These are phyloP conservation scores for Aspergillus sclerotialis DNA, from an alignment of 2,329 filamentous ascomycete genomes.

Conservation along the genomic window DNA sequence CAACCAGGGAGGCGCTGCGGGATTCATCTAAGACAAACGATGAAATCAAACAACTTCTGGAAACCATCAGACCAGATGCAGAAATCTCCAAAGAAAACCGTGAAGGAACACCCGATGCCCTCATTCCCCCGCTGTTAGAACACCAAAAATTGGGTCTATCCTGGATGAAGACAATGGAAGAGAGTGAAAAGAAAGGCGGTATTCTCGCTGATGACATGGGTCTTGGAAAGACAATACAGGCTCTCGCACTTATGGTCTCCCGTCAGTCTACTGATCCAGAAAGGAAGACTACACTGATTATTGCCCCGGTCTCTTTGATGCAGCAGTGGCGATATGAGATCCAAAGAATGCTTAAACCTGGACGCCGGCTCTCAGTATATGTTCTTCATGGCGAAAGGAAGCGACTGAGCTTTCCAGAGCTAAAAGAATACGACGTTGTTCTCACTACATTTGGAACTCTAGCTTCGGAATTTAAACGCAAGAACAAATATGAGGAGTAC, in stretches of 20 bases:
- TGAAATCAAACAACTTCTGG: conserved; percentile 62
- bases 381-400: conserved; percentile 62
- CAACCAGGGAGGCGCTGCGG: no score
- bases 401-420: conserved; percentile 48
- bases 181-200: conserved; percentile 63
- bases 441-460: conserved; percentile 73
- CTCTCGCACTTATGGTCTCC: conserved; percentile 67
- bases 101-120: conserved; percentile 61
- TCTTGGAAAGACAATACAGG: conserved; percentile 76
- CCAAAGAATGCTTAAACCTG: conserved; percentile 55
- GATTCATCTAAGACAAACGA: conserved; percentile 51
- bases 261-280: conserved; percentile 54
- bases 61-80: conserved; percentile 67
- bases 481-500: conserved; percentile 46
- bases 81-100: conserved; percentile 56
- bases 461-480: conserved; percentile 58
- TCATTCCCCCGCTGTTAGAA: conserved; percentile 65
- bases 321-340: conserved; percentile 84
- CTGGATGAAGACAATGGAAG: conserved; percentile 71
- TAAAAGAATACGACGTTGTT: conserved; percentile 65
- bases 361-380: conserved; percentile 56
- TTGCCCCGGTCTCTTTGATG: conserved; percentile 72
- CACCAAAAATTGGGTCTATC: conserved; percentile 73
- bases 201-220: conserved; percentile 80
- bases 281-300: conserved; percentile 69